Evolutionary conservation across 257 asterid genomes (phyloP).

Genomic region (Gardenia jasminoides): DNA sequence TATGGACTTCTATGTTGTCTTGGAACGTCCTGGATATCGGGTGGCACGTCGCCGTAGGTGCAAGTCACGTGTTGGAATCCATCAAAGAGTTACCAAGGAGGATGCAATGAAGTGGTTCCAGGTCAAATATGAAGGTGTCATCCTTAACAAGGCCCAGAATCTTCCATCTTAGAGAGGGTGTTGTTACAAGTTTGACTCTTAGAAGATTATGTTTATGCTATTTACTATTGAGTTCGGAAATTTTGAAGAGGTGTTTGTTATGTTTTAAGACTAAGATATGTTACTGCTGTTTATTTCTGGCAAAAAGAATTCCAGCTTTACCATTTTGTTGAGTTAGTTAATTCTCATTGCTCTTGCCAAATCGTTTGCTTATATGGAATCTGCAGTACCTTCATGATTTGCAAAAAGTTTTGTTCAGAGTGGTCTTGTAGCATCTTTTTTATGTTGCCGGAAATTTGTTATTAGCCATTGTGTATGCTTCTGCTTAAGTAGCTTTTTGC

Average conservation of each 20-base stretch:
- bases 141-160: slow-evolving; percentile 68
- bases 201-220: slow-evolving; percentile 2
- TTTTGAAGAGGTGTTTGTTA: slow-evolving; percentile 9
- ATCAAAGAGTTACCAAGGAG: slow-evolving; percentile 76
- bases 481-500: background rate
- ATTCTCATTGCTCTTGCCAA: background rate
- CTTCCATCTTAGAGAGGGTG: slow-evolving; percentile 22
- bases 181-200: background rate
- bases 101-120: slow-evolving; percentile 88
- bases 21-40: slow-evolving; percentile 73
- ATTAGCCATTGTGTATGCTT: background rate
- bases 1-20: slow-evolving; percentile 73
- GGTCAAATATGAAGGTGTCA: slow-evolving; percentile 74
- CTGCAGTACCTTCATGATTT: background rate
- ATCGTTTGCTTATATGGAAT: background rate
- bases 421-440: background rate
- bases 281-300: background rate
- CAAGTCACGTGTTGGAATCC: slow-evolving; percentile 77
- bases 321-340: background rate
- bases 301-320: background rate
- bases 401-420: background rate
- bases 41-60: slow-evolving; percentile 83
- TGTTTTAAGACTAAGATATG: slow-evolving; percentile 1
- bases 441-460: background rate
- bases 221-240: background rate